phyloP scores from a whole-genome alignment of 352 stramenopile species.

The Pythium myriotylum region DNA sequence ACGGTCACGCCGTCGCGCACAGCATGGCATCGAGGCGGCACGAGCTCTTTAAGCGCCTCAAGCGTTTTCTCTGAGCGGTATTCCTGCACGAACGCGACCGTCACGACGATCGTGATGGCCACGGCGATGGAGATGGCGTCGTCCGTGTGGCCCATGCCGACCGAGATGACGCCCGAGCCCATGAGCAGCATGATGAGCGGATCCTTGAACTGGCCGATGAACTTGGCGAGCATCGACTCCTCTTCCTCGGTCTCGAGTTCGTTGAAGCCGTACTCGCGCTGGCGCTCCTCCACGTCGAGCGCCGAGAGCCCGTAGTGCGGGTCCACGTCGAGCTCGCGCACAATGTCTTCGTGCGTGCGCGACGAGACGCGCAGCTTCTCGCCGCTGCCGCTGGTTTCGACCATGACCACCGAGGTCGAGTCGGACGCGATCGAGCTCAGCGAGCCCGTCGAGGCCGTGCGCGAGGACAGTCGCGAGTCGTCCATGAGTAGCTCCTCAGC shows the following conservation, averaged over 20 bases:
- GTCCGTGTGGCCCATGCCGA: constrained; percentile 93
- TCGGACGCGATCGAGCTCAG: constrained; percentile 28
- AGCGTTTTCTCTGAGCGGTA: constrained; percentile 88
- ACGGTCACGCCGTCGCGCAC: constrained; percentile 53
- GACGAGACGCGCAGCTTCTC: constrained; percentile 31
- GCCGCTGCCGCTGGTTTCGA: constrained; percentile 9
- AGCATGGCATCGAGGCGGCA: constrained; percentile 72
- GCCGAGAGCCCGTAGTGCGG: constrained; percentile 59
- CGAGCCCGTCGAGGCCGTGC: constrained; percentile 24
- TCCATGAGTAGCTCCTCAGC: constrained; percentile 3
- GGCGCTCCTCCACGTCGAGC: constrained; percentile 55
- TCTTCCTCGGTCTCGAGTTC: constrained; percentile 73
- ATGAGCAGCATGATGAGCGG: constrained; percentile 97
- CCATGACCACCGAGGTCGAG: constrained; percentile 7
- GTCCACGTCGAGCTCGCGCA: constrained; percentile 69
- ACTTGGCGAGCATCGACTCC: constrained; percentile 90
- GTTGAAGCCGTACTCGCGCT: constrained; percentile 74
- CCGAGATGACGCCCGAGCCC: constrained; percentile 88
- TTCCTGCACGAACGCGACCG: constrained; percentile 94
- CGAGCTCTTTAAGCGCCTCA: constrained; percentile 80
- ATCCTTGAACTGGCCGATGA: constrained; percentile 96
- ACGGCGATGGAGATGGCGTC: constrained; percentile 96
- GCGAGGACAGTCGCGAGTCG: constrained; percentile 16
- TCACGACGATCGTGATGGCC: constrained; percentile 96
- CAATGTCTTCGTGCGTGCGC: constrained; percentile 55